phyloP scores from a whole-genome alignment of 768 basidiomycete genomes.

The Pleurotus citrinopileatus region DNA sequence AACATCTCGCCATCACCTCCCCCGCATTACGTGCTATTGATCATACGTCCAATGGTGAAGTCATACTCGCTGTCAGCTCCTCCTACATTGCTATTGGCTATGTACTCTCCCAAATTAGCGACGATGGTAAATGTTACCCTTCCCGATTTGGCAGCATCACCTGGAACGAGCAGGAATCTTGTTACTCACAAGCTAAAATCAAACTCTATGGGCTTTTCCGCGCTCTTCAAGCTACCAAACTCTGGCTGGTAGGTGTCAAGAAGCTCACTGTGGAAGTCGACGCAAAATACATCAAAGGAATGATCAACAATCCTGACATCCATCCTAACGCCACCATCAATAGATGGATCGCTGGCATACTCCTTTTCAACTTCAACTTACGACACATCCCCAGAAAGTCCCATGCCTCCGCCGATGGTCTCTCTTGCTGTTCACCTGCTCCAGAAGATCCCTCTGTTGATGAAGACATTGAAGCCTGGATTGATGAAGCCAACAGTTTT shows the following conservation, averaged over 20 bases:
- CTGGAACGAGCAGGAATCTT: conserved; percentile 25
- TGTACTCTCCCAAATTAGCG: conserved; percentile 22
- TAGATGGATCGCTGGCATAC: conserved; percentile 38
- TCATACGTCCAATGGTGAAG: conserved; percentile 19
- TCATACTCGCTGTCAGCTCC: conserved; percentile 30
- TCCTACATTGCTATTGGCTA: conserved; percentile 19
- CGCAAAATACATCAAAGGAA: conserved; percentile 22
- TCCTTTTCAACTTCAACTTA: conserved; percentile 32
- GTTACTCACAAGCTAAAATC: conserved; percentile 34
- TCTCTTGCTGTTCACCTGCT: conserved; percentile 16
- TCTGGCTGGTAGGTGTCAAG: conserved; percentile 24
- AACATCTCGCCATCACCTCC: conserved; percentile 18
- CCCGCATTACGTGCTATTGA: conserved; percentile 27
- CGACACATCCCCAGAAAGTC: conserved; percentile 28
- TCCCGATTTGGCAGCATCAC: conserved; percentile 28
- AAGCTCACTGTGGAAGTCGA: conserved; percentile 8
- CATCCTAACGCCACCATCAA: conserved; percentile 25
- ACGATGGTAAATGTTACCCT: conserved; percentile 14
- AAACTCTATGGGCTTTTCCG: conserved; percentile 35
- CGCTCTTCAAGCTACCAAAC: conserved; percentile 19
- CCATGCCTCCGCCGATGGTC: conserved; percentile 19
- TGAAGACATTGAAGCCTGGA: background rate
- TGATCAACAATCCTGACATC: conserved; percentile 22
- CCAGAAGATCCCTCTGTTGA: background rate
- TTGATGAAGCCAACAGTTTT: background rate